phyloP scores from a whole-genome alignment of 2,329 filamentous ascomycete genomes.

The Fusarium sp. region DNA sequence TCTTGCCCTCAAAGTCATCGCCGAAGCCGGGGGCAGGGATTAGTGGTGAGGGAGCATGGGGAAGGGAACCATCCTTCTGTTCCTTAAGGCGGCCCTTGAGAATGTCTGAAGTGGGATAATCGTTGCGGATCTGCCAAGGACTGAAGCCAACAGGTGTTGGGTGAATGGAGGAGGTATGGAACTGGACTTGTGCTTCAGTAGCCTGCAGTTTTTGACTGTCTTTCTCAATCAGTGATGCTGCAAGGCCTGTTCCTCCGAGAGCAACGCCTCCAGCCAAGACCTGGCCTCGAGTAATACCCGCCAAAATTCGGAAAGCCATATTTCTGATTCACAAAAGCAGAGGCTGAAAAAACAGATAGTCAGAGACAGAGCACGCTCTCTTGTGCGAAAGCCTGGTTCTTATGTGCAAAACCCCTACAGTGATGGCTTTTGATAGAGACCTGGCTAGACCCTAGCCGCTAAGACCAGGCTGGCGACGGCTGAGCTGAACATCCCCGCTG shows the following conservation, averaged over 20 bases:
- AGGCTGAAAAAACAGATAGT: accelerated
- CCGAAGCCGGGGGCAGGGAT: neutral
- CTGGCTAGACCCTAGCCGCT: neutral
- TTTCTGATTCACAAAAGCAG: accelerated
- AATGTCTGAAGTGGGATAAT: neutral
- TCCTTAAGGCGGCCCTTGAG: neutral
- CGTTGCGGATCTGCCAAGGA: neutral
- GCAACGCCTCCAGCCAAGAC: neutral
- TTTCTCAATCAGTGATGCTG: neutral
- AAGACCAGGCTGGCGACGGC: neutral
- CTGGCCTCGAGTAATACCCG: neutral
- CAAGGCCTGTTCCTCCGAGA: neutral
- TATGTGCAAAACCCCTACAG: neutral
- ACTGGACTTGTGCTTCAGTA: neutral
- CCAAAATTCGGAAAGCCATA: neutral
- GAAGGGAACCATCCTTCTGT: neutral
- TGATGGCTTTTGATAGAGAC: neutral
- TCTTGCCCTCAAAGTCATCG: neutral
- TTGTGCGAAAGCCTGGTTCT: neutral
- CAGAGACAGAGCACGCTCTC: accelerated
- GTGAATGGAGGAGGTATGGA: neutral
- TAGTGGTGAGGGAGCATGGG: neutral
- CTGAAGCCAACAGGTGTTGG: neutral
- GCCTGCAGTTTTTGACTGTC: neutral
- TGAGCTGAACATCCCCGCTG: neutral